Percentiles rank a stretch among this genome's conserved stretches.
These are phyloP conservation scores for Scleroderma bovista DNA, from an alignment of 768 basidiomycete species.

Conservation along the genomic window DNA sequence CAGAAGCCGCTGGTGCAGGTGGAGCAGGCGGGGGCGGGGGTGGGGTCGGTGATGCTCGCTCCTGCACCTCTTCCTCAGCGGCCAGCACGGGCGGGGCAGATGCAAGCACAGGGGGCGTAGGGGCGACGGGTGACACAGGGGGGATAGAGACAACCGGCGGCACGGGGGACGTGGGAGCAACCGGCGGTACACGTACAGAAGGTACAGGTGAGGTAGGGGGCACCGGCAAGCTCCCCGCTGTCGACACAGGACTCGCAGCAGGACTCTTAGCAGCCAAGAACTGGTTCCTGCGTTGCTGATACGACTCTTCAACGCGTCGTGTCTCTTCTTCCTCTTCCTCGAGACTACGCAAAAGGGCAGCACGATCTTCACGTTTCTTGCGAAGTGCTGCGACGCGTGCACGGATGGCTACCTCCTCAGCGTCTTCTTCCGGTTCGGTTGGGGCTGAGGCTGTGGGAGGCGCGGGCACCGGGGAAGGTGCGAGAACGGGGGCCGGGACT, in stretches of 20 bases:
- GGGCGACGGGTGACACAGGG: constrained; percentile 26
- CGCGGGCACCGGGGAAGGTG: constrained; percentile 19
- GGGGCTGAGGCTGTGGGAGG: constrained; percentile 47
- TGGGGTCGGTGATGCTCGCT: constrained; percentile 32
- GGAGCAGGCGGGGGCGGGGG: constrained; percentile 22
- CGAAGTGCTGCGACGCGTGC: constrained; percentile 66
- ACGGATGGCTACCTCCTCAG: constrained; percentile 68
- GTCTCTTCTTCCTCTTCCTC: constrained; percentile 64
- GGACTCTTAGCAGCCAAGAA: constrained; percentile 33
- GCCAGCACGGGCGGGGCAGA: constrained; percentile 31
- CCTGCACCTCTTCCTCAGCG: constrained; percentile 19
- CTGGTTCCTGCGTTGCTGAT: constrained; percentile 28
- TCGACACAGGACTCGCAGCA: constrained; percentile 19
- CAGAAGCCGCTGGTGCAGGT: constrained; percentile 21
- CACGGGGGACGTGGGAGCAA: constrained; percentile 33
- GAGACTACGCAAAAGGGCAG: constrained; percentile 60
- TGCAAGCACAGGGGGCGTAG: constrained; percentile 30
- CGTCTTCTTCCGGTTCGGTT: constrained; percentile 52
- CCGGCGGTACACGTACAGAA: constrained; percentile 2
- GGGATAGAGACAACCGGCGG: constrained; percentile 15
- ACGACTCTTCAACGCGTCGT: constrained; percentile 40
- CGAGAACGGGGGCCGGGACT: constrained; percentile 19
- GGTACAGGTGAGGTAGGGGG: no score
- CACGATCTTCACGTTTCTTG: constrained; percentile 69
- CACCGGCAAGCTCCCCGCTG: constrained; percentile 1